Evolutionary conservation across 1,139 yeast species (phyloP).

Genomic region (Hyphopichia fennica): DNA sequence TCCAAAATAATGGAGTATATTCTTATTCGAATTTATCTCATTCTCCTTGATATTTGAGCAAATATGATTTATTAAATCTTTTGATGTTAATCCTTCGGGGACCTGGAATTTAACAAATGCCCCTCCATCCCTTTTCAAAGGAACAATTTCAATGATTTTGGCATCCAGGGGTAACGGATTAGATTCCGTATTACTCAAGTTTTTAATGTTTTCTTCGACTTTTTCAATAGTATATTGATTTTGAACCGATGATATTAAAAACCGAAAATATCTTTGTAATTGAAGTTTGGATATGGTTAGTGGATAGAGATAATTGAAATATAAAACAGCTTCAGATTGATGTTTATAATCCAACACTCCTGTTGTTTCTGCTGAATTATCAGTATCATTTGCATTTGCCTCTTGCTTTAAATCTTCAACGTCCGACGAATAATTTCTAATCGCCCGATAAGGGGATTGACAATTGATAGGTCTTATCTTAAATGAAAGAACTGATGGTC

Average conservation of each 20-base stretch:
- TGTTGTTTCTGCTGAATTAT: constrained; percentile 39
- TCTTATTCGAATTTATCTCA: constrained; percentile 24
- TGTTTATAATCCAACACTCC: constrained; percentile 42
- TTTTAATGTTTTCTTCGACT: constrained; percentile 20
- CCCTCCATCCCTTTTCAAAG: constrained; percentile 84
- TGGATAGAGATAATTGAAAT: constrained; percentile 42
- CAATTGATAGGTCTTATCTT: background rate
- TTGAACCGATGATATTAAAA: constrained; percentile 18
- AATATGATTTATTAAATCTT: constrained; percentile 51
- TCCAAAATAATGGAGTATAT: constrained; percentile 24
- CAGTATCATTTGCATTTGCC: constrained; percentile 31
- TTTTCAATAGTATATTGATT: constrained; percentile 12
- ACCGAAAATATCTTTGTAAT: constrained; percentile 20
- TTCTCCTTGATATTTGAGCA: constrained; percentile 46
- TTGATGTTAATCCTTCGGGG: constrained; percentile 49
- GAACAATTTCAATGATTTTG: constrained; percentile 49
- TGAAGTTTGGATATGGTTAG: constrained; percentile 21
- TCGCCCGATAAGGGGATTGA: background rate
- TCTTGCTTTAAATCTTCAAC: constrained; percentile 34
- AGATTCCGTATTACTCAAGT: constrained; percentile 17
- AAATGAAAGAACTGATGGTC: background rate
- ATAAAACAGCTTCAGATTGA: constrained; percentile 33
- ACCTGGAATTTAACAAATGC: constrained; percentile 79
- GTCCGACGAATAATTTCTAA: constrained; percentile 24
- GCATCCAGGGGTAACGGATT: constrained; percentile 34